Evolutionary conservation across 2,329 filamentous ascomycete species (phyloP), one percentile per base, ranked within the genome.

Genomic region (Rhynchosporium graminicola): DNA sequence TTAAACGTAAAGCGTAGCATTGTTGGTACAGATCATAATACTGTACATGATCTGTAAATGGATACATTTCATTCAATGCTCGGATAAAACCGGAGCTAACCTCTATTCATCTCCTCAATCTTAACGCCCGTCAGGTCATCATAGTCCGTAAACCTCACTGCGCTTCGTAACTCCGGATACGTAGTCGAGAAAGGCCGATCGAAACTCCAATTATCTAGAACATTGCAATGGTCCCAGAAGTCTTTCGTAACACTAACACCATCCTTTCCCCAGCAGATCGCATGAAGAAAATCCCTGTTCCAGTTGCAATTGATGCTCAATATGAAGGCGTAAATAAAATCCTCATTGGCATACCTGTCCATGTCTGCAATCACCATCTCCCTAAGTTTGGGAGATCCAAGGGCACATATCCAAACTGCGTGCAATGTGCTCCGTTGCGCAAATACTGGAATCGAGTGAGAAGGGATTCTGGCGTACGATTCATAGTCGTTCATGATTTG

Each of bases 401-500:
- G 33, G 4, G 43, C 42, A n/a, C 56, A 47, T 20, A 58, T 48
- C 43, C 28, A 58, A 13, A 58, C 56, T 12, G 28, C 28, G 33
- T 58, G 56, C 2, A 31, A 43, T n/a, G 29, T 29, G 26, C 43
- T 58, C 29, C 43, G 56, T 48, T 58, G 56, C 9, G 31, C 26
- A 33, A 58, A 31, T 10, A 20, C 38, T 9, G 56, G 56, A 2
- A 47, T 48, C 20, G 33, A 48, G 12, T 50, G 31, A 7, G 56
- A 40, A 1, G 56, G 56, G 3, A 58, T 20, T 38, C 42, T 46
- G 20, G 28, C 15, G 31, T 40, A 58, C 0, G 56, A 36, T 42
- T 58, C 56, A 29, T 58, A 58, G 13, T 43, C 40, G 6, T 48
- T 43, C 36, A 40, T 28, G 12, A 58, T 58, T 58, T 58, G 56